A percentile compares a stretch with the other conserved stretches of the same genome.
These are phyloP conservation scores for Megacollybia marginata DNA, from an alignment of 768 basidiomycete genomes.

Conservation along the genomic window DNA sequence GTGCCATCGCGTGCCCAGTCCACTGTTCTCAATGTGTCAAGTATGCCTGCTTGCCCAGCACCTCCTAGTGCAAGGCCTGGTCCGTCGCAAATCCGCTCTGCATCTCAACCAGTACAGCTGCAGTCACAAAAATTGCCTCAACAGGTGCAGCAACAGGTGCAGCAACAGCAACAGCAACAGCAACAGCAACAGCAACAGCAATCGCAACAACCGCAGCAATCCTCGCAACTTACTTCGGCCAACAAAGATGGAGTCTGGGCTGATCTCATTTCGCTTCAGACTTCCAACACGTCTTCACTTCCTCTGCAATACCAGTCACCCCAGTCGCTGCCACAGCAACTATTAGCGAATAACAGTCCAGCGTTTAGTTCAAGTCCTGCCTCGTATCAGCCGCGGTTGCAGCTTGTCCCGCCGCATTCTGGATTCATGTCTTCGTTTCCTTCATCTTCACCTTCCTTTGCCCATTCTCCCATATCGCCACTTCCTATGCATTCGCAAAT, in stretches of 20 bases:
- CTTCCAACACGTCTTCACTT: conserved; percentile 39
- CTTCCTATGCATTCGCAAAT: conserved; percentile 3
- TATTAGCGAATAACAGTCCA: conserved; percentile 18
- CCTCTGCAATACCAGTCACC: conserved; percentile 38
- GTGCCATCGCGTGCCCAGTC: conserved; percentile 11
- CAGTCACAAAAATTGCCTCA: conserved; percentile 12
- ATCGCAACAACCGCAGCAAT: conserved; percentile 16
- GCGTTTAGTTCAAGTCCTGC: conserved; percentile 15
- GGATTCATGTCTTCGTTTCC: neutral
- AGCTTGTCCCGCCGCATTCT: conserved; percentile 4
- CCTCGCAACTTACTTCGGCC: conserved; percentile 12
- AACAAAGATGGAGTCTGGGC: conserved; percentile 44
- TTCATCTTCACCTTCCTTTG: conserved; percentile 8
- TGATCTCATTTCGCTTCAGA: conserved; percentile 45
- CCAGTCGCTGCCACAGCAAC: conserved; percentile 6
- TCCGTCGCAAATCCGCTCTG: conserved; percentile 5
- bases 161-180: conserved; percentile 10
- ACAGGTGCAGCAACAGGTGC: conserved; percentile 11
- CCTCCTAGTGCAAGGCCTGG: conserved; percentile 11
- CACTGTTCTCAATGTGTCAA: conserved; percentile 10
- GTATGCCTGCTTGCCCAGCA: conserved; percentile 1
- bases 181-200: conserved; percentile 13
- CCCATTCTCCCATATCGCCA: conserved; percentile 1
- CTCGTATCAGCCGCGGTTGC: conserved; percentile 17
- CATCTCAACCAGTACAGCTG: conserved; percentile 14